phyloP scores from a whole-genome alignment of 2,329 filamentous ascomycete species.

The Geoglossum cookeanum region DNA sequence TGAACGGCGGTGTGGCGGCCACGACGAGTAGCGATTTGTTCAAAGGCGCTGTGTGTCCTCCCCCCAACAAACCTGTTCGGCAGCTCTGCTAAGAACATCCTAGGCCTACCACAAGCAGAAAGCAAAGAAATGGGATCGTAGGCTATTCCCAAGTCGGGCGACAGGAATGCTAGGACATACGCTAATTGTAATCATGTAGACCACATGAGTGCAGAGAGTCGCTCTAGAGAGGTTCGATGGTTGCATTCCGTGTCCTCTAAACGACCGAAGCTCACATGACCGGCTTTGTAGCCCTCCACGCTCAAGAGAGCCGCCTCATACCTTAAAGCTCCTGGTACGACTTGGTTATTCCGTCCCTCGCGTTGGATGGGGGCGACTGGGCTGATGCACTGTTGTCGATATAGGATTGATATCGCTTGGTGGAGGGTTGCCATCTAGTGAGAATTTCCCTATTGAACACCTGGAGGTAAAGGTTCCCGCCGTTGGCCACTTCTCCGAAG shows the following conservation, averaged over 20 bases:
- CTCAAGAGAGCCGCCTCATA: slow-evolving; percentile 67
- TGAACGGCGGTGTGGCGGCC: slow-evolving; percentile 60
- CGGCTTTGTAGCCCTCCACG: slow-evolving; percentile 35
- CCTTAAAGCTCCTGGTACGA: slow-evolving; percentile 23
- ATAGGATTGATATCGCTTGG: slow-evolving; percentile 67
- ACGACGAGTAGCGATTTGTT: slow-evolving; percentile 65
- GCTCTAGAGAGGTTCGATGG: slow-evolving; percentile 18
- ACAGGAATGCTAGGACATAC: not conserved
- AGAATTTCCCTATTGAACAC: slow-evolving; percentile 82
- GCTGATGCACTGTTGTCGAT: slow-evolving; percentile 6
- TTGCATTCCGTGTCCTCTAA: not conserved
- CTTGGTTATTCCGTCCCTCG: not conserved
- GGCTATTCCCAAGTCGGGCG: slow-evolving; percentile 21
- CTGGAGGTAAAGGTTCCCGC: slow-evolving; percentile 55
- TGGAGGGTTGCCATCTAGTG: slow-evolving; percentile 71
- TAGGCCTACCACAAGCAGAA: slow-evolving; percentile 45
- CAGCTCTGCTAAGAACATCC: slow-evolving; percentile 6
- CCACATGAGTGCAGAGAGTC: slow-evolving; percentile 43
- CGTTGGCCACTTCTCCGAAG: slow-evolving; percentile 50
- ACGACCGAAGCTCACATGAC: not conserved
- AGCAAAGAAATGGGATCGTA: slow-evolving; percentile 71
- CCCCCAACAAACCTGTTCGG: slow-evolving; percentile 13
- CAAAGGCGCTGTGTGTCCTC: slow-evolving; percentile 38
- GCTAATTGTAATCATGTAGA: slow-evolving; percentile 14
- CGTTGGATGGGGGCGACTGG: not conserved